Conservation (phyloP, 1,139 yeast genomes). For the Geotrichum citri-aurantii region DNA sequence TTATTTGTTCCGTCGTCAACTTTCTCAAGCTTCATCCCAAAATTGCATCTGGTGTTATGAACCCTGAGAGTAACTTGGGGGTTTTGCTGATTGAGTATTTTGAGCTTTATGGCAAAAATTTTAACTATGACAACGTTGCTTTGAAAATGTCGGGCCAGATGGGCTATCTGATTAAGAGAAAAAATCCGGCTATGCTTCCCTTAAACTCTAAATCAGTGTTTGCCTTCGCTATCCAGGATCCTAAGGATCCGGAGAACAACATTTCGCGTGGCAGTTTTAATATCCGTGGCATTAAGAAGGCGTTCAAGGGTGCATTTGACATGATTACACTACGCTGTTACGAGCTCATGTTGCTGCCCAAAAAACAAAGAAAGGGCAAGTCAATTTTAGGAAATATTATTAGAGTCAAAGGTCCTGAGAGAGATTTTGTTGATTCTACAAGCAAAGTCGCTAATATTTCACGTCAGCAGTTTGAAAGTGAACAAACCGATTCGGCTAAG, state of each 20-base stretch:
- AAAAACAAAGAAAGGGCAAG: conserved; percentile 62
- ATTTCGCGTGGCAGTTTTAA: conserved; percentile 84
- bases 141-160: conserved; percentile 42
- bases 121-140: conserved; percentile 71
- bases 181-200: conserved; percentile 51
- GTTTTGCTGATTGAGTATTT: conserved; percentile 85
- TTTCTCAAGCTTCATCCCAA: conserved; percentile 76
- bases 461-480: not conserved
- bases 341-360: conserved; percentile 49
- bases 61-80: conserved; percentile 73
- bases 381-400: conserved; percentile 79
- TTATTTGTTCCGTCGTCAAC: conserved; percentile 80
- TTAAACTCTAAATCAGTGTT: conserved; percentile 45
- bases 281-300: conserved; percentile 70
- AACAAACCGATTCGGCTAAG: not conserved
- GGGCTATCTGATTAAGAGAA: conserved; percentile 52
- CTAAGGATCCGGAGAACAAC: conserved; percentile 76
- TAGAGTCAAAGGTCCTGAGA: conserved; percentile 63
- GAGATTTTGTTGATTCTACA: conserved; percentile 80
- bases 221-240: conserved; percentile 80
- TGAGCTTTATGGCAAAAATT: conserved; percentile 89
- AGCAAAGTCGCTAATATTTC: conserved; percentile 44
- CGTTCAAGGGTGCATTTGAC: conserved; percentile 90
- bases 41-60: conserved; percentile 58
- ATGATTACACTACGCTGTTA: conserved; percentile 44